Evolutionary conservation across 257 asterid genomes (phyloP).

Genomic region (Paraleonurus japonicus): DNA sequence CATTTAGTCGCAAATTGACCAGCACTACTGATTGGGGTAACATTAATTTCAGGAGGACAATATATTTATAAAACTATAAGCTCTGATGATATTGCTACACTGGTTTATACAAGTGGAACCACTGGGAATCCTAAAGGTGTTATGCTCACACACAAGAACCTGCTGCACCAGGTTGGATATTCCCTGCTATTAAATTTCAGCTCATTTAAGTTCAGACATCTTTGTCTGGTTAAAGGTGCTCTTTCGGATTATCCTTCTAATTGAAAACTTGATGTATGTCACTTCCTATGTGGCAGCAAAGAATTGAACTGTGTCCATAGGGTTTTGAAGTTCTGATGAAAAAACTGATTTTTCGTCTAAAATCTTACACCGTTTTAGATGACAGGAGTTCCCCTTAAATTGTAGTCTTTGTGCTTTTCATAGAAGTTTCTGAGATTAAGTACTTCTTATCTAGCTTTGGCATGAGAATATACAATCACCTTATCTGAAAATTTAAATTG

Average conservation of each 20-base stretch:
- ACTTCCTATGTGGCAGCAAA: background rate
- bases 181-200: slow-evolving; percentile 15
- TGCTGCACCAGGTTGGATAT: slow-evolving; percentile 78
- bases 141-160: slow-evolving; percentile 88
- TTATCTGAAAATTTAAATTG: background rate
- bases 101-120: slow-evolving; percentile 92
- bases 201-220: background rate
- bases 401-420: no score
- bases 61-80: slow-evolving; percentile 58
- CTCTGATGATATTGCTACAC: slow-evolving; percentile 80
- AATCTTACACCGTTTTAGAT: background rate
- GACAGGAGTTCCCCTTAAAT: background rate
- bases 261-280: background rate
- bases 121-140: slow-evolving; percentile 97
- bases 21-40: slow-evolving; percentile 20
- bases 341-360: background rate
- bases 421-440: no score
- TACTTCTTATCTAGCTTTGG: no score
- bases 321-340: background rate
- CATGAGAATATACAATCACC: no score
- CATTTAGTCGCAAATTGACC: slow-evolving; percentile 1
- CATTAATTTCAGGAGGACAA: slow-evolving; percentile 46
- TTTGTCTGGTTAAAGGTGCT: background rate
- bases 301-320: background rate
- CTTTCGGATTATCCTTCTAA: background rate